A percentile compares a stretch with the other conserved stretches of the same genome.
Conservation (phyloP, 2,329 filamentous ascomycete genomes). For the Xylaria sp. region DNA sequence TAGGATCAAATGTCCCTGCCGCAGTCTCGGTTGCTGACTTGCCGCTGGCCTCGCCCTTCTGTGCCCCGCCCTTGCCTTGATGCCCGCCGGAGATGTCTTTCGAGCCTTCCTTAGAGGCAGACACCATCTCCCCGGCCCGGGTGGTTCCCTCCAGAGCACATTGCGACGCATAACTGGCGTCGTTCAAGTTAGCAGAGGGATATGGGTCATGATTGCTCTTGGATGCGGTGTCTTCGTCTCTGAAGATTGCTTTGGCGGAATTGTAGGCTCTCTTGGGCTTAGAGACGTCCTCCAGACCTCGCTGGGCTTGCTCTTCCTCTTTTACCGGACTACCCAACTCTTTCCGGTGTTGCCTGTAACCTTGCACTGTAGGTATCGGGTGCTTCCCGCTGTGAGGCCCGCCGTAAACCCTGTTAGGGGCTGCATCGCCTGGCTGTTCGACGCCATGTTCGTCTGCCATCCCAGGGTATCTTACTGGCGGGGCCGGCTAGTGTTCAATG, state of each 20-base stretch:
- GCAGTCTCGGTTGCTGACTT: conserved; percentile 46
- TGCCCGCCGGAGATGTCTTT: background rate
- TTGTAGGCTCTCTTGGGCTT: conserved; percentile 44
- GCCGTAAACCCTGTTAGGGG: conserved; percentile 27
- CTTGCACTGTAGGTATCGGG: conserved; percentile 53
- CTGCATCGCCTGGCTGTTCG: conserved; percentile 25
- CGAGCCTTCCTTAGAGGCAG: conserved; percentile 17
- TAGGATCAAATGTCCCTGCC: conserved; percentile 49
- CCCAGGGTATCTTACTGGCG: background rate
- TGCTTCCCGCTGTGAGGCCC: conserved; percentile 37
- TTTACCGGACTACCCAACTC: conserved; percentile 50
- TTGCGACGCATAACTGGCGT: conserved; percentile 25
- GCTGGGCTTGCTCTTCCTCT: conserved; percentile 41
- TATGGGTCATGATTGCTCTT: conserved; percentile 44
- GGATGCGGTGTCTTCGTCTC: conserved; percentile 39
- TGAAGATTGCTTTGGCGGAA: conserved; percentile 46
- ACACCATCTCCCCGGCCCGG: conserved; percentile 23
- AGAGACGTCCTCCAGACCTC: conserved; percentile 44
- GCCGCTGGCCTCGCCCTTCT: conserved; percentile 23
- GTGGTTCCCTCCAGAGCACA: conserved; percentile 24
- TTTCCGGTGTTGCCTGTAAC: conserved; percentile 53
- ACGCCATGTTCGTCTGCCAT: conserved; percentile 32
- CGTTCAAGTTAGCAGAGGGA: conserved; percentile 45
- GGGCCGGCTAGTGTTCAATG: background rate
- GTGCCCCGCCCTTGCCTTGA: conserved; percentile 2